These are phyloP conservation scores for Kandelia obovata DNA, from an alignment of 345 rosid genomes.

Conservation along the genomic window DNA sequence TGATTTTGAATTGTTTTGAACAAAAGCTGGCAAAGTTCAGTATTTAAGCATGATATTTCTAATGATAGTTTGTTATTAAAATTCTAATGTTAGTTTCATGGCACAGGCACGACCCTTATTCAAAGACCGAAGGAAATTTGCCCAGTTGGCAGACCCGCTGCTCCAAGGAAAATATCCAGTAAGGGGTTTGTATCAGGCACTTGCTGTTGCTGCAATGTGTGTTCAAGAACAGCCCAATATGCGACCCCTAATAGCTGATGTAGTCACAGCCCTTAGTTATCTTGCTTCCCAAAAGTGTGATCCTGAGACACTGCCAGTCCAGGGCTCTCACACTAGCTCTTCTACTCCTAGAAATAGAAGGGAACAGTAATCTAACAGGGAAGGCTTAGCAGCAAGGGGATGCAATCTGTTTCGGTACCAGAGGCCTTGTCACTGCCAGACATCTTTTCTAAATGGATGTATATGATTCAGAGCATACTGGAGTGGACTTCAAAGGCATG, in stretches of 20 bases:
- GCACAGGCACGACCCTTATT: conserved; percentile 74
- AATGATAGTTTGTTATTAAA: too few species aligned
- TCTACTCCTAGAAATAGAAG: conserved; percentile 44
- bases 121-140: conserved; percentile 61
- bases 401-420: too few species aligned
- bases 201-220: conserved; percentile 81
- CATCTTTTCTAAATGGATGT: too few species aligned
- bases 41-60: too few species aligned
- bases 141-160: conserved; percentile 67
- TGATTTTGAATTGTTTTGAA: too few species aligned
- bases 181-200: conserved; percentile 79
- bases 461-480: too few species aligned
- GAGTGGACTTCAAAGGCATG: too few species aligned
- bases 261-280: conserved; percentile 70
- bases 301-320: conserved; percentile 38
- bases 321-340: conserved; percentile 33
- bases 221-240: conserved; percentile 44
- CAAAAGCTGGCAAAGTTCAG: too few species aligned
- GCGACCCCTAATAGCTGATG: conserved; percentile 57
- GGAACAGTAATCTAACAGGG: conserved; percentile 16
- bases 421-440: too few species aligned
- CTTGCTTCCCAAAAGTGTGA: conserved; percentile 66
- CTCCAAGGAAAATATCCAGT: conserved; percentile 69
- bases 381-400: too few species aligned
- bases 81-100: neutral